Conservation (phyloP, 2,329 filamentous ascomycete genomes). For the Arthrobotrys entomopaga region DNA sequence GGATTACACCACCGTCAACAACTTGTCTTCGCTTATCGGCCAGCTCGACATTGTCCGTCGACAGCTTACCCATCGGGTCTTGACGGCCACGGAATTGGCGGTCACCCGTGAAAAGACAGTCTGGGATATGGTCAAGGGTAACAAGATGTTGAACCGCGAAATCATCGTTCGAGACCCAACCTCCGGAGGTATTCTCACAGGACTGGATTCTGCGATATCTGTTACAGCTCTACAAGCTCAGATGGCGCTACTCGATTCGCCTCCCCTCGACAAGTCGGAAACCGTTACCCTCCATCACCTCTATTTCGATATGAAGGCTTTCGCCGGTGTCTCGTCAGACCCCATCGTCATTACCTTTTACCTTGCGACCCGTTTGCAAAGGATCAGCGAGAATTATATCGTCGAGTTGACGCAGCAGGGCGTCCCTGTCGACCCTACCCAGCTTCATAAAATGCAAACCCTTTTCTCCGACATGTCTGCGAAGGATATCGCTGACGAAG, state of each 20-base stretch:
- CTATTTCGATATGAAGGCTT: conserved; percentile 82
- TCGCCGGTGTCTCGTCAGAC: conserved; percentile 79
- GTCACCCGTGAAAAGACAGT: conserved; percentile 86
- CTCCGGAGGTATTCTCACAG: conserved; percentile 86
- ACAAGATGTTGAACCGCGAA: conserved; percentile 92
- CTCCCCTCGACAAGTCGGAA: conserved; percentile 75
- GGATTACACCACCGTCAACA: conserved; percentile 82
- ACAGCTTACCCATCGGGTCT: conserved; percentile 91
- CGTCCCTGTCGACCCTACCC: conserved; percentile 72
- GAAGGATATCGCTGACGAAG: conserved; percentile 76
- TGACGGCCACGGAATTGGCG: conserved; percentile 86
- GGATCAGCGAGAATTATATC: conserved; percentile 83
- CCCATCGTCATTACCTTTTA: conserved; percentile 80
- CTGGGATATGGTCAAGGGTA: conserved; percentile 92
- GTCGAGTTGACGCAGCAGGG: conserved; percentile 81
- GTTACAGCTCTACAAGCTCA: conserved; percentile 90
- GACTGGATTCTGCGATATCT: conserved; percentile 91
- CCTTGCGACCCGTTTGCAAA: conserved; percentile 76
- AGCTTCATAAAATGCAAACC: conserved; percentile 78
- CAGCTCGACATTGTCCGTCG: conserved; percentile 85
- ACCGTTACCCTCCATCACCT: conserved; percentile 81
- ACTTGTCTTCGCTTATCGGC: conserved; percentile 80
- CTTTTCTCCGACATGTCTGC: conserved; percentile 87
- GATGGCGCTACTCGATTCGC: conserved; percentile 91
- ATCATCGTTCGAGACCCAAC: conserved; percentile 92